Base-by-base conservation (phyloP, 805 yeast species). In the Sugiyamaella chiloensis region DNA sequence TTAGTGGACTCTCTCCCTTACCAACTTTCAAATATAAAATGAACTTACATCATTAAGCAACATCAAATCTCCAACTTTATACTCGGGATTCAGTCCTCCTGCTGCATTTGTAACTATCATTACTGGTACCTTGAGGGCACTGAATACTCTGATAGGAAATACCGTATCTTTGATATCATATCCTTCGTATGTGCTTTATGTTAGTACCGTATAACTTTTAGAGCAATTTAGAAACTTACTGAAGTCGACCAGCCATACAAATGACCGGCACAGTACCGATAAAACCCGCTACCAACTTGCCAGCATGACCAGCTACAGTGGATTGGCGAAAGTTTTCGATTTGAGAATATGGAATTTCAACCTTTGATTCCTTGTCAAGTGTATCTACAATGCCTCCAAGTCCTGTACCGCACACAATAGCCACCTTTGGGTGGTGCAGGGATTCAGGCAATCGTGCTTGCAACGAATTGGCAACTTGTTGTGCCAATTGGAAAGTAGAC, bases 351-450 rank as follows among this genome's bases (percentile, higher is more conserved):
- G 82, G 69, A 23, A 91, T 73, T 42, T 72, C 76, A 17, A 79
- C 66, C 14, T 52, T 52, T 11, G 66, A 59, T 6, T 48, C 58
- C 7, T 68, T 48, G n/a, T 68, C 57, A 37, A 84, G 61, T 20
- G 74, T 67, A 42, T 76, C 72, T 1, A 90, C 83, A 42, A 91
- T 82, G 0, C 95, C 95, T 9, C 96, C 95, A 14, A 91, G 72
- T 0, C 99, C 99, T 3, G 96, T 86, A 5, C 99, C 99, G 67
- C 97, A 90, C 45, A 91, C 86, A 54, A 91, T 84, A 48, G 89
- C 76, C 0, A 80, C 81, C 51, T 79, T 69, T 1, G 96, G 96
- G 20, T 30, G 30, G 31, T 41, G 31, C n/a, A 58, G 48, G 24
- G 49, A 55, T 14, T 34, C 46, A 17, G 62, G 59, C 12, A 56